Percentiles rank a stretch among this genome's conserved stretches.
Conservation (phyloP, 2,329 filamentous ascomycete genomes). For the Eutypa lata region DNA sequence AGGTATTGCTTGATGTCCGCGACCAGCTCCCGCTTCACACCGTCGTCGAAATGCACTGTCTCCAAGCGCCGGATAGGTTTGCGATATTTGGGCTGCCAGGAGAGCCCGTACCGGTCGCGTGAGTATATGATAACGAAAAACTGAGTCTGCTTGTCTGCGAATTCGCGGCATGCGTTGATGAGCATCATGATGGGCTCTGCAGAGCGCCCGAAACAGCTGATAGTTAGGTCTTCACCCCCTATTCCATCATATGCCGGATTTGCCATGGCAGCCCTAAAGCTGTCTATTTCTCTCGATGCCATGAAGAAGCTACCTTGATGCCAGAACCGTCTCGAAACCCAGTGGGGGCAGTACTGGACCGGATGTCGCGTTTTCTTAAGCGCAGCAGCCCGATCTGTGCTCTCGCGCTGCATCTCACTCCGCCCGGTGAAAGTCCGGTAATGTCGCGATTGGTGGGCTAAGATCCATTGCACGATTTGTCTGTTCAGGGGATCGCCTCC, state of each 20-base stretch:
- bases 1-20: constrained; percentile 51
- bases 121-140: constrained; percentile 49
- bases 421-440: constrained; percentile 41
- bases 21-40: constrained; percentile 43
- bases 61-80: constrained; percentile 47
- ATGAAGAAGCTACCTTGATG: constrained; percentile 44
- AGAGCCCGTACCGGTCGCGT: constrained; percentile 41
- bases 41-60: constrained; percentile 48
- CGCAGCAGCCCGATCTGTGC: constrained; percentile 33
- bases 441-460: constrained; percentile 34
- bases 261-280: constrained; percentile 32
- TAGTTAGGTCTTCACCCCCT: constrained; percentile 42
- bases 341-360: constrained; percentile 44
- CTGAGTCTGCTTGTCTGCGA: constrained; percentile 44
- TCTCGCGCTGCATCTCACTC: constrained; percentile 33
- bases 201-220: constrained; percentile 50
- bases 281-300: constrained; percentile 38
- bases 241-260: constrained; percentile 44
- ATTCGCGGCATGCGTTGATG: constrained; percentile 45
- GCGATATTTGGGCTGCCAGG: constrained; percentile 47
- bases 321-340: constrained; percentile 46
- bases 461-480: constrained; percentile 44
- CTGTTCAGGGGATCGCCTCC: constrained; percentile 42
- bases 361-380: constrained; percentile 39
- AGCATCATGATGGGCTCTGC: constrained; percentile 45